Evolutionary conservation across 164 flowering plant species (phyloP).

Genomic region (Chimonanthus salicifolius): DNA sequence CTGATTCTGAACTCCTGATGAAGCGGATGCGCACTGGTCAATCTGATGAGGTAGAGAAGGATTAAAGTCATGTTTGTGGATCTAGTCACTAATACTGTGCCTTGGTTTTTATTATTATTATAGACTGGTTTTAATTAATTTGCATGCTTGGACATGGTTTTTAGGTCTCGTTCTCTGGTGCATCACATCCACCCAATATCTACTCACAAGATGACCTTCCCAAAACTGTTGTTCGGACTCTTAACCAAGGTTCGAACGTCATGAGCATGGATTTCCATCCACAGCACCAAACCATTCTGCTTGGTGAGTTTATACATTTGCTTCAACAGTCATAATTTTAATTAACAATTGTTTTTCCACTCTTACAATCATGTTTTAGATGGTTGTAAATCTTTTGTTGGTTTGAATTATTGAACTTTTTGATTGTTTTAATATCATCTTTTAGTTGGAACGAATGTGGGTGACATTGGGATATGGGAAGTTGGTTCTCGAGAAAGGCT

Average conservation of each 20-base stretch:
- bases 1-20: constrained; percentile 64
- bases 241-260: constrained; percentile 63
- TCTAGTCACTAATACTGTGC: neutral
- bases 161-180: constrained; percentile 60
- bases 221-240: constrained; percentile 45
- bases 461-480: constrained; percentile 69
- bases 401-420: neutral
- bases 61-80: neutral
- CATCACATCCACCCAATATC: constrained; percentile 42
- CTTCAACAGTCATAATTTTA: neutral
- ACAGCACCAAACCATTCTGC: constrained; percentile 56
- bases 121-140: neutral
- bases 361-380: neutral
- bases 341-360: neutral
- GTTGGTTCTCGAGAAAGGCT: constrained; percentile 44
- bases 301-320: constrained; percentile 33
- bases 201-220: constrained; percentile 77
- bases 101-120: neutral
- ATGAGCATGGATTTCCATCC: constrained; percentile 94
- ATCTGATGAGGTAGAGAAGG: constrained; percentile 55
- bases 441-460: constrained; percentile 49
- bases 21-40: constrained; percentile 62
- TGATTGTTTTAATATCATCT: constrained; percentile 22
- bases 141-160: neutral
- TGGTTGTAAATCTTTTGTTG: neutral